Evolutionary conservation across 768 basidiomycete genomes (phyloP).

Genomic region (Mrakia gelida): DNA sequence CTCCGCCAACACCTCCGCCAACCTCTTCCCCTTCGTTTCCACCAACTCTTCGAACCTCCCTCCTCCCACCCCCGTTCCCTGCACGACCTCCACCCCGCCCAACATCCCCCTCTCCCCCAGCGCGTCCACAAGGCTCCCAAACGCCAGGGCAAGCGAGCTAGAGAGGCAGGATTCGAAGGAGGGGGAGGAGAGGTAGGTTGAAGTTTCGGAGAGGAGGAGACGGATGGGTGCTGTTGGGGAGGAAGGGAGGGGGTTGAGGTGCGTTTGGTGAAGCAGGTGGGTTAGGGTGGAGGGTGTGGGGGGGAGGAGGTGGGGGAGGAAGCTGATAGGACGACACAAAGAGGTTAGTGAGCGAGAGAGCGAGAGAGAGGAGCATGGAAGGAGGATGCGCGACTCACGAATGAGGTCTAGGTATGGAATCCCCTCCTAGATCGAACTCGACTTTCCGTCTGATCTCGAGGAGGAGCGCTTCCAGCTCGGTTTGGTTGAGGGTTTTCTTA

Average conservation of each 20-base stretch:
- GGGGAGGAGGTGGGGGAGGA: background rate
- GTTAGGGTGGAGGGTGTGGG: constrained; percentile 58
- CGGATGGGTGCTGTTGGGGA: constrained; percentile 55
- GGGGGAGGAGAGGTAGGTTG: constrained; percentile 56
- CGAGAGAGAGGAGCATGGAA: background rate
- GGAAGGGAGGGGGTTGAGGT: constrained; percentile 45
- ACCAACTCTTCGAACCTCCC: constrained; percentile 33
- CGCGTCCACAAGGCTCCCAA: constrained; percentile 64
- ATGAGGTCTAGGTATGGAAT: constrained; percentile 24
- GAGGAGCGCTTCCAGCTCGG: constrained; percentile 32
- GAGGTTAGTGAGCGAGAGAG: background rate
- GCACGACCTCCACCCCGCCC: constrained; percentile 37
- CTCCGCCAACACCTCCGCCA: constrained; percentile 76
- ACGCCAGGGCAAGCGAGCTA: constrained; percentile 63
- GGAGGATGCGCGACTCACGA: constrained; percentile 5
- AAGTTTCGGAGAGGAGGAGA: constrained; percentile 65
- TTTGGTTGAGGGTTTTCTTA: constrained; percentile 33
- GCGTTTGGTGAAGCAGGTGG: constrained; percentile 67
- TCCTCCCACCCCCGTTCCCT: constrained; percentile 35
- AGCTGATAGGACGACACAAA: too few relatives aligned
- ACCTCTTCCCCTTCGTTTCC: constrained; percentile 50
- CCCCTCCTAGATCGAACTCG: constrained; percentile 27
- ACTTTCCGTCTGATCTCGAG: constrained; percentile 27
- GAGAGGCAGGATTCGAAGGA: constrained; percentile 55
- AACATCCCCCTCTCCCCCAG: constrained; percentile 52